These are phyloP conservation scores for Lachancea lanzarotensis DNA, from an alignment of 805 yeast species.

Conservation along the genomic window DNA sequence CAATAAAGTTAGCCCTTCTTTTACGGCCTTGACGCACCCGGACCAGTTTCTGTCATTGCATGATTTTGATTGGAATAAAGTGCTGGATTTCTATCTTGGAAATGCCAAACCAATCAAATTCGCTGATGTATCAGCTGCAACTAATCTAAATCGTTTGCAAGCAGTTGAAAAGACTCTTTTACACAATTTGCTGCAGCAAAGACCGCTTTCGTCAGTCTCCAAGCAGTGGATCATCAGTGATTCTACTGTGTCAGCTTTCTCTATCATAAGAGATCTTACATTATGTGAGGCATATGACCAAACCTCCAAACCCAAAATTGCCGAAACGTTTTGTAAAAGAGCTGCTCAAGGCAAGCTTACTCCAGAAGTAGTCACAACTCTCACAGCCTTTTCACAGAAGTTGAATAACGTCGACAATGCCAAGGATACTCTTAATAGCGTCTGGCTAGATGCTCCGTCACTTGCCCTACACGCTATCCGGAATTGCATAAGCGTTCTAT, in stretches of 20 bases:
- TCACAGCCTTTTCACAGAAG: conserved; percentile 16
- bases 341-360: conserved; percentile 16
- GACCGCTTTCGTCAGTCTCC: conserved; percentile 12
- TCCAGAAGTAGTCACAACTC: conserved; percentile 11
- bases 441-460: conserved; percentile 28
- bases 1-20: conserved; percentile 30
- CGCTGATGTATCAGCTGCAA: conserved; percentile 10
- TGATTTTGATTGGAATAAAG: conserved; percentile 28
- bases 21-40: conserved; percentile 41
- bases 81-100: conserved; percentile 37
- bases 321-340: conserved; percentile 18
- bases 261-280: conserved; percentile 14
- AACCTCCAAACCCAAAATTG: conserved; percentile 5
- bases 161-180: conserved; percentile 6
- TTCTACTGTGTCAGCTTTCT: conserved; percentile 14
- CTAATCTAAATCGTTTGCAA: conserved; percentile 17
- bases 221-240: conserved; percentile 8
- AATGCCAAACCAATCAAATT: conserved; percentile 35
- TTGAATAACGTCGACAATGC: background rate
- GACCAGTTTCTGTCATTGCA: conserved; percentile 35
- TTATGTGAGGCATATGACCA: conserved; percentile 21
- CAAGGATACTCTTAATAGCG: conserved; percentile 14
- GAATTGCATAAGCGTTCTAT: conserved; percentile 11
- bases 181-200: conserved; percentile 8
- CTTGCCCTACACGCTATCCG: conserved; percentile 22